Evolutionary conservation across 1,284 basidiomycete genomes (phyloP).

Genomic region (Heimioporus retisporus): DNA sequence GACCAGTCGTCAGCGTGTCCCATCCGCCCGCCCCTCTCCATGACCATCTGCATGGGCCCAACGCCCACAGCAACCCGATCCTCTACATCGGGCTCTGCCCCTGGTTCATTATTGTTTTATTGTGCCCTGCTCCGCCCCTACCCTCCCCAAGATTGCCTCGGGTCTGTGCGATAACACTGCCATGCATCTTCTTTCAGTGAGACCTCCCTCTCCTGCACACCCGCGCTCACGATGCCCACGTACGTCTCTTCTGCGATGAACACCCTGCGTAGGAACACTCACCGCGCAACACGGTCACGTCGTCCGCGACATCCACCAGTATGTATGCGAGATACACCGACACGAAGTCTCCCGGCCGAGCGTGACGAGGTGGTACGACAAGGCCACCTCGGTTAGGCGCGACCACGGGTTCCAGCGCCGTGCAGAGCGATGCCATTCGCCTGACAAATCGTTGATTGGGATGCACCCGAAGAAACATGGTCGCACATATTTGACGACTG

Average conservation of each 20-base stretch:
- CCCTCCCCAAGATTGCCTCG: too few species aligned
- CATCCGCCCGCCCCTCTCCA: too few species aligned
- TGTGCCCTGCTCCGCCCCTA: too few species aligned
- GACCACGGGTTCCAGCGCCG: constrained; percentile 39
- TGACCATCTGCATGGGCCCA: too few species aligned
- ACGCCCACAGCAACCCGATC: too few species aligned
- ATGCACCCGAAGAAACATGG: constrained; percentile 12
- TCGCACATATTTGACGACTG: constrained; percentile 58
- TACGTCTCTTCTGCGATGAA: constrained; percentile 85
- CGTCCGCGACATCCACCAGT: constrained; percentile 80
- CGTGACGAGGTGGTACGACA: constrained; percentile 62
- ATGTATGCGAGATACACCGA: constrained; percentile 72
- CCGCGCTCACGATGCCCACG: too few species aligned
- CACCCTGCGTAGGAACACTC: constrained; percentile 96
- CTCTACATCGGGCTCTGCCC: too few species aligned
- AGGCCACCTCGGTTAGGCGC: constrained; percentile 50
- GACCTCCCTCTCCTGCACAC: too few species aligned
- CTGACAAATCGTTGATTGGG: constrained; percentile 43
- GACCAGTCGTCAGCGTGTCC: too few species aligned
- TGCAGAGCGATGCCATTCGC: constrained; percentile 70
- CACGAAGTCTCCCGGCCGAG: constrained; percentile 69
- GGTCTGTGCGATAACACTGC: too few species aligned
- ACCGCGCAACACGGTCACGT: constrained; percentile 84
- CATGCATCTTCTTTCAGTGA: too few species aligned
- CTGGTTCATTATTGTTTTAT: too few species aligned